Base-by-base conservation (phyloP, 1,284 basidiomycete species). In the Athelia psychrophila region DNA sequence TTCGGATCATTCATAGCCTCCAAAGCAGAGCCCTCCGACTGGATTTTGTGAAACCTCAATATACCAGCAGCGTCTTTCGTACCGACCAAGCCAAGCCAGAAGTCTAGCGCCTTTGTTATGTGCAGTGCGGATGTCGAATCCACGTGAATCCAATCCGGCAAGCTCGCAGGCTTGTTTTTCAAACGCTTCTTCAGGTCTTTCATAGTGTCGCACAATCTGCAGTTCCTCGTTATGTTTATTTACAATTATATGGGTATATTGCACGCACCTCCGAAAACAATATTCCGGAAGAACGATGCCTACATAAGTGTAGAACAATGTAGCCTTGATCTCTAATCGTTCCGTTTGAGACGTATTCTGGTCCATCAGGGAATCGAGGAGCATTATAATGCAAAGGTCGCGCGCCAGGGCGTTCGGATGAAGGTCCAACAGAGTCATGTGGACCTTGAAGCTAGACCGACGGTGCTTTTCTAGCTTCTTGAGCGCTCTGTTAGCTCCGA, bases 391-490 rank as follows among this genome's bases (percentile, higher is more conserved):
- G 36, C 54, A 52, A 13, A 65, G 52, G 47, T 64, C 64, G 4
- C 64, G 60, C 4, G 62, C 56, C 4, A 66, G 51, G 0, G 56
- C 52, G 3, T 52, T 53, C 9, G 64, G 59, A 32, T 66, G 60
- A n/a, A 63, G 54, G 46, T 65, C 64, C 3, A 61, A 49, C 24
- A 64, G 51, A 0, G 64, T 64, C 9, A 64, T 50, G 33, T 66
- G 63, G 1, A 55, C 52, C 18, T 53, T 51, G 40, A 64, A 51
- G 5, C 20, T n/a, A 10, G 46, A 23, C 20, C 48, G 42, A 23
- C 56, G 55, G 3, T 13, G 5, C 20, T 53, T 51, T 16, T 46
- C 40, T 4, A 65, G 46, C 5, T 36, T 47, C 18, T 49, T 27
- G 49, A 51, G 59, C 2, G 53, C 57, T 23, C 54, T 13, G 22